A percentile compares a stretch with the other conserved stretches of the same genome.
Evolutionary conservation across 2,329 filamentous ascomycete species (phyloP).

Genomic region (Colletotrichum lentis): DNA sequence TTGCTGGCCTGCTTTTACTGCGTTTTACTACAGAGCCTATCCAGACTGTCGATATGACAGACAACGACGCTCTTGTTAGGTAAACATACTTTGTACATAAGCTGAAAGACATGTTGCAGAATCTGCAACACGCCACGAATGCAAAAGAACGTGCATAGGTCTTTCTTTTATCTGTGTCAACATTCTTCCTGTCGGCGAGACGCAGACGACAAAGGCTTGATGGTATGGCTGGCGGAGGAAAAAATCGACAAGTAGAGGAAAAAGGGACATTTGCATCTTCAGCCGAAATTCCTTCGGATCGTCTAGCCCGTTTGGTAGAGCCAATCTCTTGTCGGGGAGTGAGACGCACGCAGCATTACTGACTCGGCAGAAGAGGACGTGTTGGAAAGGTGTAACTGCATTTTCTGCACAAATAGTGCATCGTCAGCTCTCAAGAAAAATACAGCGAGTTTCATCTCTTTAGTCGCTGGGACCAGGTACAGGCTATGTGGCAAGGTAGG

Average conservation of each 20-base stretch:
- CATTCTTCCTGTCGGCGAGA: conserved; percentile 10
- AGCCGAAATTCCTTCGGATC: conserved; percentile 17
- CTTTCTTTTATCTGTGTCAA: conserved; percentile 12
- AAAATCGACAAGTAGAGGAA: too few relatives aligned
- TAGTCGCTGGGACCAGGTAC: neutral
- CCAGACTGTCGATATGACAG: neutral
- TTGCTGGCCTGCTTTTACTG: neutral
- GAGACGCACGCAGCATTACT: neutral
- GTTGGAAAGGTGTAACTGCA: neutral
- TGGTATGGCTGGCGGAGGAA: neutral
- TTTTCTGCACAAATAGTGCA: neutral
- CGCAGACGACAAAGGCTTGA: conserved; percentile 3
- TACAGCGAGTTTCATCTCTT: conserved; percentile 21
- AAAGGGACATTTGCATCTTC: neutral
- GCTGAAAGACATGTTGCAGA: conserved; percentile 36
- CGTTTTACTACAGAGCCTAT: neutral
- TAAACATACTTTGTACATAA: neutral
- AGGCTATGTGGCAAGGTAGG: too few relatives aligned
- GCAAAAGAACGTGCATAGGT: conserved; percentile 26
- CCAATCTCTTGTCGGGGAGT: conserved; percentile 1
- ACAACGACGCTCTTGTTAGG: neutral
- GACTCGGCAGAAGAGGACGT: neutral
- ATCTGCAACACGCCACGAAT: conserved; percentile 34
- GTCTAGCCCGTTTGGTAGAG: conserved; percentile 10
- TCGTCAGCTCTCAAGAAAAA: conserved; percentile 4